phyloP scores from a whole-genome alignment of 2,329 filamentous ascomycete species.

The Ophiocordyceps camponoti-leonardi region DNA sequence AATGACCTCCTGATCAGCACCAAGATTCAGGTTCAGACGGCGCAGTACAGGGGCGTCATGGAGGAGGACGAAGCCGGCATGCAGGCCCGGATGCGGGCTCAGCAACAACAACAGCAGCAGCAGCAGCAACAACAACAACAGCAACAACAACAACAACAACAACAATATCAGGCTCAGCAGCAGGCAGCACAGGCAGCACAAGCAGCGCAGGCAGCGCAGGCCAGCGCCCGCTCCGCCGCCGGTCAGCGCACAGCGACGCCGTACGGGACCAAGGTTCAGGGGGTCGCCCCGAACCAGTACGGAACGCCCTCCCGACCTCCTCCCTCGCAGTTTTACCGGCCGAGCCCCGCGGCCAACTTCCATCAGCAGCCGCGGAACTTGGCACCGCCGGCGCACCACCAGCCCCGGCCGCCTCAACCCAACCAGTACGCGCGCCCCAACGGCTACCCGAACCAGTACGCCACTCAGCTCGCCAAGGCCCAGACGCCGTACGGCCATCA shows the following conservation, averaged over 20 bases:
- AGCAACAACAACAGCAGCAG: conserved; percentile 11
- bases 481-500: conserved; percentile 34
- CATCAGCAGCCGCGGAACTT: conserved; percentile 22
- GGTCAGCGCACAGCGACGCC: conserved; percentile 21
- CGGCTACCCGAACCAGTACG: conserved; percentile 27
- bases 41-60: conserved; percentile 62
- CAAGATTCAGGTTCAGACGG: conserved; percentile 54
- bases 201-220: conserved; percentile 12
- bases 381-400: conserved; percentile 10
- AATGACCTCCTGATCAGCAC: conserved; percentile 68
- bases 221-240: conserved; percentile 17
- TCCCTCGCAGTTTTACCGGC: conserved; percentile 24
- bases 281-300: conserved; percentile 21
- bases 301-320: conserved; percentile 27
- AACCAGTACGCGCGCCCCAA: conserved; percentile 33
- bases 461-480: conserved; percentile 32
- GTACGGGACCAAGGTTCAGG: conserved; percentile 26
- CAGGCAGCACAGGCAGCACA: too few species aligned
- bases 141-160: conserved; percentile 6
- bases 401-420: conserved; percentile 19
- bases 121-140: conserved; percentile 14
- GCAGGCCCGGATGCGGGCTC: conserved; percentile 29
- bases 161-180: too few species aligned
- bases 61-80: conserved; percentile 60
- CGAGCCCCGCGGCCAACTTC: conserved; percentile 20